A percentile compares a stretch with the other conserved stretches of the same genome.
These are phyloP conservation scores for Rosa lucieae DNA, from an alignment of 306 rosid genomes.

Conservation along the genomic window DNA sequence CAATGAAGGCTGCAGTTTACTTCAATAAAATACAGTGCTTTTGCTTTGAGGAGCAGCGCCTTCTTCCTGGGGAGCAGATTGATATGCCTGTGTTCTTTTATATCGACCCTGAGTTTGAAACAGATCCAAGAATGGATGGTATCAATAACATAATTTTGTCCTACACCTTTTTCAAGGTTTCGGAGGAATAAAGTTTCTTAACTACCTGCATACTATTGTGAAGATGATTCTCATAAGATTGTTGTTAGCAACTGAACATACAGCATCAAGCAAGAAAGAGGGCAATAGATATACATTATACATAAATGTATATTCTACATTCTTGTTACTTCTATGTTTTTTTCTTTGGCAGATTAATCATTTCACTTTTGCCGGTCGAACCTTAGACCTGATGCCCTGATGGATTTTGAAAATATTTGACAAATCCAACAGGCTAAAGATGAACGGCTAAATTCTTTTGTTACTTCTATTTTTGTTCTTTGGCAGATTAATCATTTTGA, in stretches of 20 bases:
- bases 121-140: slow-evolving; percentile 89
- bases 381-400: too few relatives aligned
- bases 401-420: too few relatives aligned
- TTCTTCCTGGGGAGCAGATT: slow-evolving; percentile 90
- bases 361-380: not conserved
- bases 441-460: too few relatives aligned
- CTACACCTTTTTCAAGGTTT: slow-evolving; percentile 90
- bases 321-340: not conserved
- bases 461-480: too few relatives aligned
- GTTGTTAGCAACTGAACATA: not conserved
- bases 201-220: not conserved
- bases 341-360: not conserved
- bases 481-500: not conserved
- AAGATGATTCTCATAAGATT: not conserved
- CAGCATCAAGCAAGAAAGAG: not conserved
- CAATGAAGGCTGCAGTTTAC: slow-evolving; percentile 96
- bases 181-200: slow-evolving; percentile 53
- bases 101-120: slow-evolving; percentile 90
- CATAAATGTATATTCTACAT: not conserved
- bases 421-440: too few relatives aligned
- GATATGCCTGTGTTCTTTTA: slow-evolving; percentile 98
- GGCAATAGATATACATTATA: not conserved
- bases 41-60: slow-evolving; percentile 96
- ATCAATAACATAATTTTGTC: slow-evolving; percentile 82
- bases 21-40: slow-evolving; percentile 97